Conservation (phyloP, 306 rosid genomes). For the Rosa lucieae region DNA sequence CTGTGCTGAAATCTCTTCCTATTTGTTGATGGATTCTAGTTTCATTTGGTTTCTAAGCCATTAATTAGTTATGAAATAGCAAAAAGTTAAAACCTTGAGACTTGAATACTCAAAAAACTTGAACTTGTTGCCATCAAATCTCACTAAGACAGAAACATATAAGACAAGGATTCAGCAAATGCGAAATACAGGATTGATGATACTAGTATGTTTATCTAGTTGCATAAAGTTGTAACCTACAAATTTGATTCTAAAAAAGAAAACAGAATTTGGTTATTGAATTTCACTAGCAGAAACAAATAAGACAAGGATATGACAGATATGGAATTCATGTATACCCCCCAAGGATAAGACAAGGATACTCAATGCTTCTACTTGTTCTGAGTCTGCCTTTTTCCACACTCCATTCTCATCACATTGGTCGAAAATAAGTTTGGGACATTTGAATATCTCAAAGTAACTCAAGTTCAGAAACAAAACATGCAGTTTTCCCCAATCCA, state of each 20-base stretch:
- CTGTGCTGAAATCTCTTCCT: background rate
- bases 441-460: slow-evolving; percentile 12
- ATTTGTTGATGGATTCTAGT: background rate
- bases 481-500: slow-evolving; percentile 12
- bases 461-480: background rate
- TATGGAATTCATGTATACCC: background rate
- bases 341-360: no score
- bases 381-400: slow-evolving; percentile 11
- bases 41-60: background rate
- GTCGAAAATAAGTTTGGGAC: slow-evolving; percentile 5
- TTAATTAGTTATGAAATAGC: no score
- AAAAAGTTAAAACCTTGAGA: no score
- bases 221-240: background rate
- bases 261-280: background rate
- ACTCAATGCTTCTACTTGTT: background rate
- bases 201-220: background rate
- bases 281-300: background rate
- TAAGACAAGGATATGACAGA: background rate
- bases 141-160: background rate
- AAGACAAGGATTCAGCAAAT: background rate
- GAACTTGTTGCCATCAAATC: background rate
- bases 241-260: background rate
- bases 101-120: background rate
- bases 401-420: slow-evolving; percentile 20
- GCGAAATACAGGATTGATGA: background rate